Evolutionary conservation across 257 asterid species (phyloP).

Genomic region (Hygrophila difformis): DNA sequence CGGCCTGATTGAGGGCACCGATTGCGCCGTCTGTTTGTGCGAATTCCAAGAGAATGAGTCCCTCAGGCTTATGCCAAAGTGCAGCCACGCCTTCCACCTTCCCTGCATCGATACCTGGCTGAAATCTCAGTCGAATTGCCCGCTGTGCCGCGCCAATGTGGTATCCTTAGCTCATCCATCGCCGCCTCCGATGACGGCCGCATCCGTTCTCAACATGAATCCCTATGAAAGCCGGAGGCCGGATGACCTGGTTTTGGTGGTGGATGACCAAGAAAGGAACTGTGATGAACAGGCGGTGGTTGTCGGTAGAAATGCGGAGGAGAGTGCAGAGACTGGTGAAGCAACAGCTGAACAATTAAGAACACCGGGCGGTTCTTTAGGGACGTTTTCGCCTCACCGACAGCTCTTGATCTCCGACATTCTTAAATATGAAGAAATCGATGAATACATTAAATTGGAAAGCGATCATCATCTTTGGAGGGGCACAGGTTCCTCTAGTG

Average conservation of each 20-base stretch:
- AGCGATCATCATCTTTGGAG: slow-evolving; percentile 21
- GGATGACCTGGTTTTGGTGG: slow-evolving; percentile 41
- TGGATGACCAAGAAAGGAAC: slow-evolving; percentile 33
- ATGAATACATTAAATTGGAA: slow-evolving; percentile 18
- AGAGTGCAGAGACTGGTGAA: slow-evolving; percentile 10
- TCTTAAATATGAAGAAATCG: slow-evolving; percentile 24
- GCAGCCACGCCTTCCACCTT: slow-evolving; percentile 82
- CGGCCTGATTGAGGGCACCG: slow-evolving; percentile 62
- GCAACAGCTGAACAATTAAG: slow-evolving; percentile 21
- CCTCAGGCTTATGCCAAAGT: slow-evolving; percentile 66
- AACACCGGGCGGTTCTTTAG: slow-evolving; percentile 34
- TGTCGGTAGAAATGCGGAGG: not conserved
- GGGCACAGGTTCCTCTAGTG: slow-evolving; percentile 34
- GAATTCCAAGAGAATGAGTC: slow-evolving; percentile 67
- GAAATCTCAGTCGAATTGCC: slow-evolving; percentile 68
- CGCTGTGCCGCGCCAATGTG: slow-evolving; percentile 60
- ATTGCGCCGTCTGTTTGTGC: slow-evolving; percentile 71
- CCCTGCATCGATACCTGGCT: slow-evolving; percentile 85
- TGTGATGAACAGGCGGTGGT: not conserved
- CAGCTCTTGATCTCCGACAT: slow-evolving; percentile 29
- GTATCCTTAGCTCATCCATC: slow-evolving; percentile 16
- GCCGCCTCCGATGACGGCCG: slow-evolving; percentile 14
- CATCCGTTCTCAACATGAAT: slow-evolving; percentile 18
- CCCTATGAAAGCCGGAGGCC: slow-evolving; percentile 31
- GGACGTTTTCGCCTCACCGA: slow-evolving; percentile 24